Conservation (phyloP, 2,329 filamentous ascomycete species). For the Penicillium vulpinum region DNA sequence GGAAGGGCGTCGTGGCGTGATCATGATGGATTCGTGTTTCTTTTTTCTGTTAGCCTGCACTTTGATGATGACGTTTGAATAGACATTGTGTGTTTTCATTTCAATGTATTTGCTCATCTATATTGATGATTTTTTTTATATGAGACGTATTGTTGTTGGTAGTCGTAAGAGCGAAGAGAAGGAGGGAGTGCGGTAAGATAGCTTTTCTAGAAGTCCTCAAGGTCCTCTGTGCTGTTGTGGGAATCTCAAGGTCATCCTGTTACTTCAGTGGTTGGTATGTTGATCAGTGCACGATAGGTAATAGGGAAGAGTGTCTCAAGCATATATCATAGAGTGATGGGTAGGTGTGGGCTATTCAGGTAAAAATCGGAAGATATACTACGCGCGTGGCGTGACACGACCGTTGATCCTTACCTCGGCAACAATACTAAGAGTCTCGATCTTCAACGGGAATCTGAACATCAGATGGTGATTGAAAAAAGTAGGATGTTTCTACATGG, state of each 20-base stretch:
- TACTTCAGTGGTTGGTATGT: neutral
- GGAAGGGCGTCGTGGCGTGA: slow-evolving; percentile 10
- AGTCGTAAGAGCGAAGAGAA: neutral
- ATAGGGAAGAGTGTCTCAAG: neutral
- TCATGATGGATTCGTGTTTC: slow-evolving; percentile 15
- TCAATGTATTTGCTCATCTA: slow-evolving; percentile 22
- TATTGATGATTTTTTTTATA: neutral
- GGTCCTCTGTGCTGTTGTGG: slow-evolving; percentile 1
- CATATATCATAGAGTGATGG: neutral
- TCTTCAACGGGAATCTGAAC: neutral
- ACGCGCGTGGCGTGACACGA: neutral
- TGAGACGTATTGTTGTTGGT: neutral
- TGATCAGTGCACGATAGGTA: neutral
- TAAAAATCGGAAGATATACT: neutral
- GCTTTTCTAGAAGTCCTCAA: neutral
- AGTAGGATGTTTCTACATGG: neutral
- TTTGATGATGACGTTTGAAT: slow-evolving; percentile 27
- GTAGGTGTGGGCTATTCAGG: neutral
- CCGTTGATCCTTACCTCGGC: neutral
- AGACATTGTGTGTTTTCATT: slow-evolving; percentile 25
- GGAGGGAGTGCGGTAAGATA: neutral
- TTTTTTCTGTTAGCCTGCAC: slow-evolving; percentile 25
- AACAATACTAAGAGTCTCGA: neutral
- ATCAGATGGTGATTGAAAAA: neutral
- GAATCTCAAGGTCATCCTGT: neutral